Conservation (phyloP, 176 grass and related monocot species). For the Secale cereale region DNA sequence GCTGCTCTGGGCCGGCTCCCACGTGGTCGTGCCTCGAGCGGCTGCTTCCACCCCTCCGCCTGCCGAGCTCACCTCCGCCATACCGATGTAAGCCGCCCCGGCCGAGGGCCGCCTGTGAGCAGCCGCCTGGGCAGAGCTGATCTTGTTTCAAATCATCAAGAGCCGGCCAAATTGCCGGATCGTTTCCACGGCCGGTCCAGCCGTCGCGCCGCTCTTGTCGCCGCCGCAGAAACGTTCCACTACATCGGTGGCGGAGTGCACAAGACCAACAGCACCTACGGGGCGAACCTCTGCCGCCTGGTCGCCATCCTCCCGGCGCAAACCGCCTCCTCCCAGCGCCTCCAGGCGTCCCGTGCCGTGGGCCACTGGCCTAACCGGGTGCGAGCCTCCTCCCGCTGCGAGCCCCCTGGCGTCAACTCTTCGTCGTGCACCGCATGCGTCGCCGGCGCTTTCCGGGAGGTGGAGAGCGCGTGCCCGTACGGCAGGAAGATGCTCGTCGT, state of each 20-base stretch:
- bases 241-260: not conserved
- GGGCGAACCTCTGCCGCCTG: slow-evolving; percentile 29
- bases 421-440: slow-evolving; percentile 14
- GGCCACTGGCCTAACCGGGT: slow-evolving; percentile 17
- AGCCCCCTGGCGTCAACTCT: not conserved
- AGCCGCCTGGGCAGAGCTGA: no score
- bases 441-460: slow-evolving; percentile 14
- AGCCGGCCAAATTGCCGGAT: no score
- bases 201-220: no score
- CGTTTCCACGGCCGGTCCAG: no score
- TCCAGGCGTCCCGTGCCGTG: not conserved
- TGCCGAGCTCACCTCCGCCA: no score
- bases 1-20: no score
- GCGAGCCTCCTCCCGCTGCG: not conserved
- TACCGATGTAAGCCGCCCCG: no score
- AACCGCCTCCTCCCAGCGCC: not conserved
- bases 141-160: no score
- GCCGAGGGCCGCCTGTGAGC: no score
- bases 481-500: not conserved
- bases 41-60: no score
- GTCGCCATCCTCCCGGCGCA: not conserved
- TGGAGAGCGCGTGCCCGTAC: slow-evolving; percentile 2
- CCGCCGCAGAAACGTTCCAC: not conserved
- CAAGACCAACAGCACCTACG: slow-evolving; percentile 21
- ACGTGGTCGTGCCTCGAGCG: no score